phyloP scores from a whole-genome alignment of 2,329 filamentous ascomycete genomes.

The Sphaceloma murrayae region DNA sequence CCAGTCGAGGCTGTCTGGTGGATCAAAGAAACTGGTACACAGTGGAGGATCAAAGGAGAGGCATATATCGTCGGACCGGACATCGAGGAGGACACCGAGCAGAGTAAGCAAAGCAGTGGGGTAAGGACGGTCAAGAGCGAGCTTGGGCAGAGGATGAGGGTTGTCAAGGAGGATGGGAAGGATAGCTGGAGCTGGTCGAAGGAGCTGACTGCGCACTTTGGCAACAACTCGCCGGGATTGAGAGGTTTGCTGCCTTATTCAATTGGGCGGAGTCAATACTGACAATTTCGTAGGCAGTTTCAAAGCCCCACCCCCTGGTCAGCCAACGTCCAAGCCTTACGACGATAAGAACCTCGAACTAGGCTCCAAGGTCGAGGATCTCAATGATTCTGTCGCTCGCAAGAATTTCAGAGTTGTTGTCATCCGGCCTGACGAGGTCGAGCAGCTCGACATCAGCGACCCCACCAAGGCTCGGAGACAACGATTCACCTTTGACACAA shows the following conservation, averaged over 20 bases:
- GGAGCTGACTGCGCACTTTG: conserved; percentile 81
- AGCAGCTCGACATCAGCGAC: conserved; percentile 62
- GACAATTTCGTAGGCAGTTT: conserved; percentile 47
- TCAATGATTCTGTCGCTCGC: conserved; percentile 62
- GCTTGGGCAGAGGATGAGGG: conserved; percentile 54
- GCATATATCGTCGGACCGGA: conserved; percentile 68
- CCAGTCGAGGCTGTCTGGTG: conserved; percentile 79
- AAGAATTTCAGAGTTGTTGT: conserved; percentile 77
- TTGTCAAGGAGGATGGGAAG: conserved; percentile 37
- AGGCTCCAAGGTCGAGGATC: conserved; percentile 57
- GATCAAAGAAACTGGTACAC: conserved; percentile 58
- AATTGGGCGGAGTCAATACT: conserved; percentile 10
- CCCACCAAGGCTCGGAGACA: conserved; percentile 54
- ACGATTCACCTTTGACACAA: conserved; percentile 53
- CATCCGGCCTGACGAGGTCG: conserved; percentile 71
- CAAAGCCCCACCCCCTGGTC: conserved; percentile 46
- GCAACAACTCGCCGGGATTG: conserved; percentile 74
- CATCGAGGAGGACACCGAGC: conserved; percentile 44
- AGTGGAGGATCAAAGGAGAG: conserved; percentile 75
- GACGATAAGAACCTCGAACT: conserved; percentile 38
- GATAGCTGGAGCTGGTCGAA: conserved; percentile 64
- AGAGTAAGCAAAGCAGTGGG: conserved; percentile 45
- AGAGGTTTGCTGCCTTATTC: conserved; percentile 43
- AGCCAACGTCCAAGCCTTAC: conserved; percentile 36
- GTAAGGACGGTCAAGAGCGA: conserved; percentile 51